phyloP scores from a whole-genome alignment of 345 rosid species.

The Arabis alpina region DNA sequence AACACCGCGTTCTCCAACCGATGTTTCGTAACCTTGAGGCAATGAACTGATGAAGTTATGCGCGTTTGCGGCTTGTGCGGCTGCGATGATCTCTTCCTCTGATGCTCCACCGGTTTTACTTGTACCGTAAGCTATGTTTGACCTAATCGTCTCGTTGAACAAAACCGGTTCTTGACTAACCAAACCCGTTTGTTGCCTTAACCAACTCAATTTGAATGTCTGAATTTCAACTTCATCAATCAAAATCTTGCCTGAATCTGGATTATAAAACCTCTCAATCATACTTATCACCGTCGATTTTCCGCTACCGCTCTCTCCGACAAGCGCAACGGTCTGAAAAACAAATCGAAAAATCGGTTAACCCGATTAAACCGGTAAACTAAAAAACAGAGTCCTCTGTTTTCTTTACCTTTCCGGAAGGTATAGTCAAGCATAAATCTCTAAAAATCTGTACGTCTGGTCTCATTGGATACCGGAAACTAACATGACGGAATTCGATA shows the following conservation, averaged over 20 bases:
- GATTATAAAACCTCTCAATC: constrained; percentile 64
- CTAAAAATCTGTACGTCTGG: constrained; percentile 74
- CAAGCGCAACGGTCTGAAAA: constrained; percentile 64
- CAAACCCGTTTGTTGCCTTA: constrained; percentile 54
- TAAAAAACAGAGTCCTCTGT: neutral
- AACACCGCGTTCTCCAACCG: constrained; percentile 44
- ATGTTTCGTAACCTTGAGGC: constrained; percentile 45
- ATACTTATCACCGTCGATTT: constrained; percentile 66
- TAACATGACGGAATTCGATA: constrained; percentile 68
- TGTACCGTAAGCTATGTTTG: constrained; percentile 72
- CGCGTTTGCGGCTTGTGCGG: constrained; percentile 62
- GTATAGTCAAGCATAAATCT: constrained; percentile 62
- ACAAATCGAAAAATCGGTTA: neutral
- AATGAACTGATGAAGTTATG: constrained; percentile 60
- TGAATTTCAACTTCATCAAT: constrained; percentile 57
- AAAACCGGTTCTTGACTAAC: constrained; percentile 67
- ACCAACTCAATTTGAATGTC: constrained; percentile 57
- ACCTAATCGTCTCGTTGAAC: constrained; percentile 64
- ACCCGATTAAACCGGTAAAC: neutral
- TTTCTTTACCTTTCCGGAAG: constrained; percentile 71
- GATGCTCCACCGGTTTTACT: constrained; percentile 61
- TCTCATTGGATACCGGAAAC: constrained; percentile 70
- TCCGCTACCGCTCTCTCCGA: constrained; percentile 83
- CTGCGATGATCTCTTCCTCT: constrained; percentile 56
- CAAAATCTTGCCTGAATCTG: constrained; percentile 55